Percentiles rank a stretch among this genome's conserved stretches.
phyloP scores from a whole-genome alignment of 2,329 filamentous ascomycete species.

The Arachnopeziza araneosa region DNA sequence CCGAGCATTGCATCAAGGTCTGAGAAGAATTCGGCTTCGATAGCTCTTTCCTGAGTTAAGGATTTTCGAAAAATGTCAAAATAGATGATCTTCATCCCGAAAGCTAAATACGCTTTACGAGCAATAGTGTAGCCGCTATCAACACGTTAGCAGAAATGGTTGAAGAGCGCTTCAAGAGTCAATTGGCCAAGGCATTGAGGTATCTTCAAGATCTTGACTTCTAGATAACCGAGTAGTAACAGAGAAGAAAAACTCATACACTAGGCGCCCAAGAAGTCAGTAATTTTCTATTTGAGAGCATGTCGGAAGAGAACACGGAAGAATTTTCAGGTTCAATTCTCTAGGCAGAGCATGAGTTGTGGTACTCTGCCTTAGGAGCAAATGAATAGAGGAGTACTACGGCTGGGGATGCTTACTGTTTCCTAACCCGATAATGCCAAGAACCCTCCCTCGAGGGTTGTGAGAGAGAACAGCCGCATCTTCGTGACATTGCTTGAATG shows the following conservation, averaged over 20 bases:
- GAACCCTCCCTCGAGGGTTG: constrained; percentile 54
- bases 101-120: constrained; percentile 48
- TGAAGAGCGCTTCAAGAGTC: too few species aligned
- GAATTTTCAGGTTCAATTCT: too few species aligned
- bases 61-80: constrained; percentile 49
- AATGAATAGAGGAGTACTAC: background rate
- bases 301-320: too few species aligned
- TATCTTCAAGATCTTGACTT: too few species aligned
- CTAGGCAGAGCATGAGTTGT: too few species aligned
- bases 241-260: too few species aligned
- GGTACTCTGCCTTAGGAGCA: too few species aligned
- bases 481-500: constrained; percentile 54
- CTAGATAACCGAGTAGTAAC: too few species aligned
- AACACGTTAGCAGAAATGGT: background rate
- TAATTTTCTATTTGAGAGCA: too few species aligned
- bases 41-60: constrained; percentile 22
- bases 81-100: constrained; percentile 64
- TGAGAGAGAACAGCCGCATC: constrained; percentile 53
- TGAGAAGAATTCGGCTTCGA: constrained; percentile 49
- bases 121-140: constrained; percentile 58
- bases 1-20: constrained; percentile 47
- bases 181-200: too few species aligned
- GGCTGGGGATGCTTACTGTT: constrained; percentile 21
- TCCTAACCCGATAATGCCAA: constrained; percentile 66
- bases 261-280: too few species aligned